Conservation (phyloP, 257 asterid species). For the Fraxinus excelsior region DNA sequence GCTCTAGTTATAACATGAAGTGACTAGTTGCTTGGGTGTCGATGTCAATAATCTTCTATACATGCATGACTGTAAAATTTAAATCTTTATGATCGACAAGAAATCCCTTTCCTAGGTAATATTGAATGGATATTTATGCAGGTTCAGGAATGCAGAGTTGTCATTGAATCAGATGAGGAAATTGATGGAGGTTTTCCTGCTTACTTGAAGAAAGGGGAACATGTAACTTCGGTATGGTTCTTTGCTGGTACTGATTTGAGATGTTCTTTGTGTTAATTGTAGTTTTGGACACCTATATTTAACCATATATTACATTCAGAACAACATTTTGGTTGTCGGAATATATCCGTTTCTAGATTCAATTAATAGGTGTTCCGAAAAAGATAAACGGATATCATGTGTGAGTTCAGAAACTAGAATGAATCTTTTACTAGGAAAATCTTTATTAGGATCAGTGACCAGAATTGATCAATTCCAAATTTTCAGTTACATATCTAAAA, state of each 20-base stretch:
- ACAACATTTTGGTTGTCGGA: not conserved
- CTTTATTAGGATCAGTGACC: conserved; percentile 10
- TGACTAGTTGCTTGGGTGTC: conserved; percentile 13
- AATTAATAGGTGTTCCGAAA: conserved; percentile 1
- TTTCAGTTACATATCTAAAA: not conserved
- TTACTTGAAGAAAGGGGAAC: conserved; percentile 59
- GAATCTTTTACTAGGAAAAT: not conserved
- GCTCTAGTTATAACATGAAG: not conserved
- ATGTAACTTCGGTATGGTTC: conserved; percentile 41
- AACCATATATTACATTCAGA: not conserved
- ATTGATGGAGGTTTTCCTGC: conserved; percentile 62
- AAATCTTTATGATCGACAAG: conserved; percentile 1
- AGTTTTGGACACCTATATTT: not conserved
- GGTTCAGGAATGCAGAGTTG: conserved; percentile 39
- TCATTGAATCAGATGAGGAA: conserved; percentile 77
- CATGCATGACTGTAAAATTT: conserved; percentile 5
- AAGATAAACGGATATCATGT: not conserved
- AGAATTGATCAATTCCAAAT: not conserved
- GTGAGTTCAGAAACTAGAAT: conserved; percentile 5
- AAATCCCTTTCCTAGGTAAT: conserved; percentile 22
- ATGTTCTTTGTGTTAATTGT: not conserved
- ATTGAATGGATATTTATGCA: conserved; percentile 32
- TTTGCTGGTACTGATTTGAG: conserved; percentile 18
- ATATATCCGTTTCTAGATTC: conserved; percentile 12
- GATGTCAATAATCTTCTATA: not conserved